Conservation (phyloP, 345 rosid genomes). For the Salix brachista region DNA sequence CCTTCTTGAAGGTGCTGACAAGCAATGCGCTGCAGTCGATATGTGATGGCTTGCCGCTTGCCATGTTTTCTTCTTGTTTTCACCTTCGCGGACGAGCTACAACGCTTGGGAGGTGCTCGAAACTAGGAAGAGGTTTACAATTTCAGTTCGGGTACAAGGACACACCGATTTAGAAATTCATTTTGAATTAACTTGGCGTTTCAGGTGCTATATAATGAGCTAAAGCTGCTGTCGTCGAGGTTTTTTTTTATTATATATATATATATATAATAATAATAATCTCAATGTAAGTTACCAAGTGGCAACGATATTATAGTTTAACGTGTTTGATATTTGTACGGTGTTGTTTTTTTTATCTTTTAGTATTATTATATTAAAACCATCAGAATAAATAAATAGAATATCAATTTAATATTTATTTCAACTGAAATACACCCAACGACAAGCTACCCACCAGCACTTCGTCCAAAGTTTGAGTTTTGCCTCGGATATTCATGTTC, state of each 20-base stretch:
- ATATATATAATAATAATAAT: too few relatives aligned
- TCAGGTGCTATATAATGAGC: background rate
- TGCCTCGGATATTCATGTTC: background rate
- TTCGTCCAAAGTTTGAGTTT: background rate
- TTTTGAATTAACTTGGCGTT: background rate
- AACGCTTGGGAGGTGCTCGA: background rate
- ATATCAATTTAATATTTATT: too few relatives aligned
- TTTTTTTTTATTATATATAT: background rate
- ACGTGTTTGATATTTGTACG: background rate
- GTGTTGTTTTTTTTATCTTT: too few relatives aligned
- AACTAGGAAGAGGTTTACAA: background rate
- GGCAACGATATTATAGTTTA: background rate
- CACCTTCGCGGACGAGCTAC: too few relatives aligned
- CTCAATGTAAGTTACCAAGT: background rate
- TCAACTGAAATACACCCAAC: too few relatives aligned
- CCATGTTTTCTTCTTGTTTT: slow-evolving; percentile 22
- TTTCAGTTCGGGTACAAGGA: background rate
- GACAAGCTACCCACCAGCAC: too few relatives aligned
- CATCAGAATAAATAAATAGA: too few relatives aligned
- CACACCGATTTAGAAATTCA: background rate
- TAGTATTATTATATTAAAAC: too few relatives aligned
- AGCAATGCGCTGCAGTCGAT: slow-evolving; percentile 32
- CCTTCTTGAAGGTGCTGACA: slow-evolving; percentile 36
- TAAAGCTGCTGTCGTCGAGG: background rate
- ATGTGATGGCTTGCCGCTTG: slow-evolving; percentile 19